Percentiles rank a stretch among this genome's conserved stretches.
phyloP scores from a whole-genome alignment of 148 eudicot genomes.

The Amaranthus cruentus region DNA sequence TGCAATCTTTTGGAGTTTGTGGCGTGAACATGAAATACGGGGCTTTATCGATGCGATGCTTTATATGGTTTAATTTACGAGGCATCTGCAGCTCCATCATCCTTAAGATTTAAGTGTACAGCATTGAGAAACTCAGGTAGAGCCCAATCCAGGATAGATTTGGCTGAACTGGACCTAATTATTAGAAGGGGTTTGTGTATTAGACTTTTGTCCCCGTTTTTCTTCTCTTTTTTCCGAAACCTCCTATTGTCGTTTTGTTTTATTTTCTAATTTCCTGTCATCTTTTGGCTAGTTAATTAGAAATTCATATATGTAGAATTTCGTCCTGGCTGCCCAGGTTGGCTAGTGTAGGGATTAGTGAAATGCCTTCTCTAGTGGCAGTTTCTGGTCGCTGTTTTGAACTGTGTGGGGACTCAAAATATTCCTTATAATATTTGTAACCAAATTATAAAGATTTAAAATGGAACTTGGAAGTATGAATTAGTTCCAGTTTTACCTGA shows the following conservation, averaged over 20 bases:
- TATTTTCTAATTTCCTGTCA: neutral
- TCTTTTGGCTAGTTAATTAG: constrained; percentile 14
- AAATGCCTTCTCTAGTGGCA: constrained; percentile 93
- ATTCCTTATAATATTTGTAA: constrained; percentile 25
- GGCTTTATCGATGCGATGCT: constrained; percentile 27
- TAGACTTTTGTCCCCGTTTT: constrained; percentile 23
- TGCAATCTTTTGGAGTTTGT: constrained; percentile 20
- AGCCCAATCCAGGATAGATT: constrained; percentile 16
- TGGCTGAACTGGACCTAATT: constrained; percentile 13
- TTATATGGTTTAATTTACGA: constrained; percentile 16
- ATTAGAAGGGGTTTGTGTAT: constrained; percentile 29
- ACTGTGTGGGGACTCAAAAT: constrained; percentile 15
- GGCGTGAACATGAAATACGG: constrained; percentile 20
- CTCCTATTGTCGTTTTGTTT: neutral
- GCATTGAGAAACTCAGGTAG: constrained; percentile 33
- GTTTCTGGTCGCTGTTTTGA: constrained; percentile 41
- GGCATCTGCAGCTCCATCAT: constrained; percentile 28
- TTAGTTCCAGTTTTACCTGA: neutral
- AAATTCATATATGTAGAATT: constrained; percentile 20
- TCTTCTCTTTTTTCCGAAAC: neutral
- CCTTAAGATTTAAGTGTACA: constrained; percentile 46
- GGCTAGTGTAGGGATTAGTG: constrained; percentile 49
- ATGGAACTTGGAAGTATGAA: constrained; percentile 1
- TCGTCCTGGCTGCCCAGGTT: constrained; percentile 89
- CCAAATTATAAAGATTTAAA: constrained; percentile 6